phyloP scores from a whole-genome alignment of 257 asterid species.

The Prunella vulgaris region DNA sequence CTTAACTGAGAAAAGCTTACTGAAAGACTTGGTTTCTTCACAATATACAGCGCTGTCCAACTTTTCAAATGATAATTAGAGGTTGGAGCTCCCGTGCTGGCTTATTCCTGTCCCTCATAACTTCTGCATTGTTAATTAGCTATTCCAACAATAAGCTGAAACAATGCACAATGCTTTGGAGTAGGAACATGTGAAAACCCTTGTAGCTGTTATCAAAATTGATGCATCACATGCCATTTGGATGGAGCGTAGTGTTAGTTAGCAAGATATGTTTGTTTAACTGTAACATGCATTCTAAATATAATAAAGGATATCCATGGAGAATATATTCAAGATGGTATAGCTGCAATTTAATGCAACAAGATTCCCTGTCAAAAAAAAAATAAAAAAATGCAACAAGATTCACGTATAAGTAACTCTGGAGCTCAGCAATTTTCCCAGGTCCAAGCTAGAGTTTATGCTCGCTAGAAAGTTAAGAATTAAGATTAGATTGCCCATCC shows the following conservation, averaged over 20 bases:
- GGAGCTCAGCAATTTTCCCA: neutral
- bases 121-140: neutral
- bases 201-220: neutral
- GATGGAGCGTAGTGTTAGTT: neutral
- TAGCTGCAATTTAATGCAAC: neutral
- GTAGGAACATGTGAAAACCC: neutral
- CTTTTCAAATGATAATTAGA: neutral
- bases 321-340: conserved; percentile 8
- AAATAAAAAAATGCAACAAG: no score
- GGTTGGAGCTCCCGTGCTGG: neutral
- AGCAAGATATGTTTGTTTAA: neutral
- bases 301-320: neutral
- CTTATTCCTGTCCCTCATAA: neutral
- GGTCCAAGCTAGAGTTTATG: neutral
- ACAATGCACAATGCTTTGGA: neutral
- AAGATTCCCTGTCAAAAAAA: no score
- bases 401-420: neutral
- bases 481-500: neutral
- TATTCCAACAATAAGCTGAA: neutral
- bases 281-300: conserved; percentile 1
- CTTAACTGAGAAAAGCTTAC: neutral
- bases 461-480: neutral
- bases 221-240: neutral
- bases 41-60: neutral
- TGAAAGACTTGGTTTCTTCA: neutral